A percentile compares a stretch with the other conserved stretches of the same genome.
Evolutionary conservation across 2,329 filamentous ascomycete genomes (phyloP).

Genomic region (Fusarium sp.): DNA sequence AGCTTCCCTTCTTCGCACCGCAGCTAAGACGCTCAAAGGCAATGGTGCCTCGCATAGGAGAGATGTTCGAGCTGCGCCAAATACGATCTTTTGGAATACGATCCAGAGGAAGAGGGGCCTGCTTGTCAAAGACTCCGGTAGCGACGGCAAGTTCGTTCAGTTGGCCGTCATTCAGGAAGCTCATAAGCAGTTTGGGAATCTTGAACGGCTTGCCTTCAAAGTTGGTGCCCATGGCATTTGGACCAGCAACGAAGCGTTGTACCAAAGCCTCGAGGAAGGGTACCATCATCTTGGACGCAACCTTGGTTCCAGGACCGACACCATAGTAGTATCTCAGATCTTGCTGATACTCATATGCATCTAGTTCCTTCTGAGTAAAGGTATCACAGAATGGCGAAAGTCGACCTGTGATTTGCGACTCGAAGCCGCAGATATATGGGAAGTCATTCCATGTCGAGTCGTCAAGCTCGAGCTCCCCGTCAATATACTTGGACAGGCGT

Average conservation of each 20-base stretch:
- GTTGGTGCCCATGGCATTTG: slow-evolving; percentile 61
- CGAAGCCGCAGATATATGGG: slow-evolving; percentile 79
- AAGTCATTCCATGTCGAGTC: slow-evolving; percentile 68
- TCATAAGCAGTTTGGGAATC: slow-evolving; percentile 69
- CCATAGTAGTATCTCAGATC: slow-evolving; percentile 78
- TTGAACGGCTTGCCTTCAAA: slow-evolving; percentile 61
- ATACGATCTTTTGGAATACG: slow-evolving; percentile 62
- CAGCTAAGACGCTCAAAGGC: slow-evolving; percentile 74
- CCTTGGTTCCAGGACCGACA: slow-evolving; percentile 67
- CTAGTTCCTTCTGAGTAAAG: slow-evolving; percentile 72
- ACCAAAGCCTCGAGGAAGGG: slow-evolving; percentile 70
- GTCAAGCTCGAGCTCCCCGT: slow-evolving; percentile 67
- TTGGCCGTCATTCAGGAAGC: slow-evolving; percentile 76
- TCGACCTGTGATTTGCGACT: slow-evolving; percentile 74
- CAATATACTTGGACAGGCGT: slow-evolving; percentile 67
- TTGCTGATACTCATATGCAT: slow-evolving; percentile 75
- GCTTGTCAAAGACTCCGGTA: slow-evolving; percentile 71
- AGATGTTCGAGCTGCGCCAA: slow-evolving; percentile 68
- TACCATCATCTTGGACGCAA: slow-evolving; percentile 71
- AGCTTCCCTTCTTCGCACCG: slow-evolving; percentile 31
- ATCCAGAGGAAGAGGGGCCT: slow-evolving; percentile 63
- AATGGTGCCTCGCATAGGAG: slow-evolving; percentile 75
- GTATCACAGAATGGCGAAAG: slow-evolving; percentile 73
- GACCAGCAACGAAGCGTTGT: slow-evolving; percentile 65
- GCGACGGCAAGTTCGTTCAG: slow-evolving; percentile 71